phyloP scores from a whole-genome alignment of 176 grass and related monocot species.

The Eleusine coracana region DNA sequence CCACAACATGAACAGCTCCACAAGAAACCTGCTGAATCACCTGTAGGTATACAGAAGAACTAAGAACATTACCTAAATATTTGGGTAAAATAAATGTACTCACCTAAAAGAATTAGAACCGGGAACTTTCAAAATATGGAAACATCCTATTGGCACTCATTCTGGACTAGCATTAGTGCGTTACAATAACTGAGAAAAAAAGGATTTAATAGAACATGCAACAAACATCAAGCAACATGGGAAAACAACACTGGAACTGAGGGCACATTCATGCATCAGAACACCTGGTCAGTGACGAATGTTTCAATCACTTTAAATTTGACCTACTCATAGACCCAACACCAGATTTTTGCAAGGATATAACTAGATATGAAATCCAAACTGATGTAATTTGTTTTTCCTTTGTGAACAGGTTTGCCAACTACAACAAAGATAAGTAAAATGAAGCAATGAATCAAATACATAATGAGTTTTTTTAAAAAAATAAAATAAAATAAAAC shows the following conservation, averaged over 20 bases:
- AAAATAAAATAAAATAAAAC: slow-evolving; percentile 25
- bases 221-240: slow-evolving; percentile 1
- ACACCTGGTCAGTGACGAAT: neutral
- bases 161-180: neutral
- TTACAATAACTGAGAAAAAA: neutral
- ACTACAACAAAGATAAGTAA: neutral
- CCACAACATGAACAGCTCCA: slow-evolving; percentile 81
- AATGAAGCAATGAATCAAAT: neutral
- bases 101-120: neutral
- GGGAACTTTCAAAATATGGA: slow-evolving; percentile 7
- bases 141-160: neutral
- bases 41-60: slow-evolving; percentile 44
- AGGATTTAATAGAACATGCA: slow-evolving; percentile 8
- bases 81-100: neutral
- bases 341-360: neutral
- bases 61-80: neutral
- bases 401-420: neutral
- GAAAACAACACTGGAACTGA: slow-evolving; percentile 3
- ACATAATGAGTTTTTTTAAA: neutral
- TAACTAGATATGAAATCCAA: neutral
- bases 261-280: neutral
- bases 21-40: slow-evolving; percentile 89
- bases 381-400: neutral
- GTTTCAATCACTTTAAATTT: neutral
- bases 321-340: neutral